These are phyloP conservation scores for Rehmannia glutinosa DNA, from an alignment of 257 asterid species.

Conservation along the genomic window DNA sequence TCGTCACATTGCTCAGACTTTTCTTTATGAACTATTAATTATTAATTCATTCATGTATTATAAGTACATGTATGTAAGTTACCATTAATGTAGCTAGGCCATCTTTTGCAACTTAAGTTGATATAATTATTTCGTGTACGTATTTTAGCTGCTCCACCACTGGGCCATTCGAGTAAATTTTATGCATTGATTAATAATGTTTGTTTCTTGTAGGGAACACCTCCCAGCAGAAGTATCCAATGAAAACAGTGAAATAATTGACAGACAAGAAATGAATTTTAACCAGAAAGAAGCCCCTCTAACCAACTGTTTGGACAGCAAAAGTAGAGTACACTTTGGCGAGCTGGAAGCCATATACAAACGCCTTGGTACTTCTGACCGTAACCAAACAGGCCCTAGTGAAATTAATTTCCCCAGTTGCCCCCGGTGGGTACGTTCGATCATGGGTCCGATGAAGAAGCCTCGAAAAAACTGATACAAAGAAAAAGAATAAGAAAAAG, in stretches of 20 bases:
- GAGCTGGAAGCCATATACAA: constrained; percentile 66
- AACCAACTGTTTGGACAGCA: constrained; percentile 24
- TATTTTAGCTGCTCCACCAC: not conserved
- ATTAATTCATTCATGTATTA: too few relatives aligned
- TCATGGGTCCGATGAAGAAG: constrained; percentile 24
- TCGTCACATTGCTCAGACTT: not conserved
- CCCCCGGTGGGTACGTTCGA: constrained; percentile 14
- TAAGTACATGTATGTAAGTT: too few relatives aligned
- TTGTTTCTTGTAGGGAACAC: constrained; percentile 46
- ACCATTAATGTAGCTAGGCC: not conserved
- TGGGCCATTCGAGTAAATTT: not conserved
- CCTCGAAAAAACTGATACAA: not conserved
- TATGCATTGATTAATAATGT: constrained; percentile 5
- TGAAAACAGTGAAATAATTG: constrained; percentile 45
- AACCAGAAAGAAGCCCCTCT: constrained; percentile 15
- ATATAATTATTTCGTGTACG: too few relatives aligned
- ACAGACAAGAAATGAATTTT: constrained; percentile 29
- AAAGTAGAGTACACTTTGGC: constrained; percentile 31
- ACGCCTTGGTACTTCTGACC: constrained; percentile 20
- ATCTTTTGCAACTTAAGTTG: too few relatives aligned
- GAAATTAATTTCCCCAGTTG: constrained; percentile 5
- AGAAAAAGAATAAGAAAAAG: constrained; percentile 24
- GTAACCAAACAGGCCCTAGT: constrained; percentile 33
- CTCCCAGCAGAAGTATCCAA: constrained; percentile 39
- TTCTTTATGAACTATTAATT: not conserved